These are phyloP conservation scores for Rhizopogon vinicolor DNA, from an alignment of 768 basidiomycete genomes.

Conservation along the genomic window DNA sequence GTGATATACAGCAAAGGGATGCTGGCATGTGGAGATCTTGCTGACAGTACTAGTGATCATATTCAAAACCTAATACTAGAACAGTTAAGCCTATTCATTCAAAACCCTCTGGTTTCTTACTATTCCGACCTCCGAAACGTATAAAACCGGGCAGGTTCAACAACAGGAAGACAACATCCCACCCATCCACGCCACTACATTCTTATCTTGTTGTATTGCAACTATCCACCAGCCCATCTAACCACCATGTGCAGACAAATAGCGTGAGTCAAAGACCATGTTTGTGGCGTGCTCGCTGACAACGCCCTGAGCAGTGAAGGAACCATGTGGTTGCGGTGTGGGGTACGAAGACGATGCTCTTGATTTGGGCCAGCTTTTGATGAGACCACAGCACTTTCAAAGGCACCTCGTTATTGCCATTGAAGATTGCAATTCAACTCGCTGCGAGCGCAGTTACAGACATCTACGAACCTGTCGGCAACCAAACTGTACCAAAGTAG, in stretches of 20 bases:
- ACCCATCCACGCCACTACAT: constrained; percentile 4
- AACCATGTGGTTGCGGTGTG: constrained; percentile 69
- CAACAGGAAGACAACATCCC: constrained; percentile 2
- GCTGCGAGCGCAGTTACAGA: constrained; percentile 59
- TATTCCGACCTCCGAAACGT: constrained; percentile 18
- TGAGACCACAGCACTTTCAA: constrained; percentile 62
- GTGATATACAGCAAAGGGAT: constrained; percentile 20
- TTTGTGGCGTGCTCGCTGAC: constrained; percentile 3
- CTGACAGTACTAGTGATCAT: constrained; percentile 10
- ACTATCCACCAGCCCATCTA: not conserved
- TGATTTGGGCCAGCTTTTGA: constrained; percentile 11
- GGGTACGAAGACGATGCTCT: constrained; percentile 38
- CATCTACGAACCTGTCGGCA: constrained; percentile 56
- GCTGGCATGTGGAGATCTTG: constrained; percentile 19
- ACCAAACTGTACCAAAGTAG: constrained; percentile 52
- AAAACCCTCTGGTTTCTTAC: constrained; percentile 22
- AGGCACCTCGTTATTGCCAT: constrained; percentile 70
- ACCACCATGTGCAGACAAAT: constrained; percentile 66
- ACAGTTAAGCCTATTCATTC: constrained; percentile 25
- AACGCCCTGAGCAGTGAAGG: constrained; percentile 50
- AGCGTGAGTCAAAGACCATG: constrained; percentile 47
- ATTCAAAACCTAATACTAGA: constrained; percentile 15
- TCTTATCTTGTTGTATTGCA: not conserved
- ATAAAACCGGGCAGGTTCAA: constrained; percentile 19
- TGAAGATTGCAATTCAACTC: constrained; percentile 63